Conservation (phyloP, 2,329 filamentous ascomycete genomes). For the Lecanicillium sp. region DNA sequence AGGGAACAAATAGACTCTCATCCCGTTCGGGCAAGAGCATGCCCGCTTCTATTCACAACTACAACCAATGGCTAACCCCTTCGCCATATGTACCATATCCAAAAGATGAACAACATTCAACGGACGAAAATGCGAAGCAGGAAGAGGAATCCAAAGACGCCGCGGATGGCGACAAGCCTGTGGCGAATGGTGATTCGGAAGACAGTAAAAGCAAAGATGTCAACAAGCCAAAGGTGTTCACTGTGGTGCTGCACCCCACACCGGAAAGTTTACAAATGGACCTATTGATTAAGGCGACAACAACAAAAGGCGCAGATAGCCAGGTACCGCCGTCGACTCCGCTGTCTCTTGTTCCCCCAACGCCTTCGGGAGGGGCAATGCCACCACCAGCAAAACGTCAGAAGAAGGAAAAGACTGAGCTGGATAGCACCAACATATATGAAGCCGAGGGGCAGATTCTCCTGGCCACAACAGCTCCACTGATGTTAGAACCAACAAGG, state of each 20-base stretch:
- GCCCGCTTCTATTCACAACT: slow-evolving; percentile 85
- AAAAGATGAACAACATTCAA: slow-evolving; percentile 40
- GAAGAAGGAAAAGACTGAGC: slow-evolving; percentile 65
- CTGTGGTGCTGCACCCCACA: slow-evolving; percentile 80
- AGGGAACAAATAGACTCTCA: slow-evolving; percentile 44
- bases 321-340: slow-evolving; percentile 58
- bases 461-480: slow-evolving; percentile 62
- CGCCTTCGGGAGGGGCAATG: slow-evolving; percentile 53
- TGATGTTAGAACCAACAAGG: slow-evolving; percentile 71
- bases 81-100: slow-evolving; percentile 78
- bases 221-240: slow-evolving; percentile 60
- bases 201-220: slow-evolving; percentile 30
- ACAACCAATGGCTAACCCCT: slow-evolving; percentile 82
- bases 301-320: slow-evolving; percentile 45
- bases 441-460: slow-evolving; percentile 71
- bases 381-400: slow-evolving; percentile 56
- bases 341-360: slow-evolving; percentile 49
- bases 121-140: slow-evolving; percentile 12
- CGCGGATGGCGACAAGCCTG: slow-evolving; percentile 16
- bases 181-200: slow-evolving; percentile 23
- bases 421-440: slow-evolving; percentile 67
- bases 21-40: slow-evolving; percentile 53
- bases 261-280: slow-evolving; percentile 67
- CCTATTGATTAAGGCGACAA: slow-evolving; percentile 66
- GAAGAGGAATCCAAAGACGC: slow-evolving; percentile 30